These are phyloP conservation scores for Oropetium thomaeum DNA, from an alignment of 176 grass and related monocot genomes.

Conservation along the genomic window DNA sequence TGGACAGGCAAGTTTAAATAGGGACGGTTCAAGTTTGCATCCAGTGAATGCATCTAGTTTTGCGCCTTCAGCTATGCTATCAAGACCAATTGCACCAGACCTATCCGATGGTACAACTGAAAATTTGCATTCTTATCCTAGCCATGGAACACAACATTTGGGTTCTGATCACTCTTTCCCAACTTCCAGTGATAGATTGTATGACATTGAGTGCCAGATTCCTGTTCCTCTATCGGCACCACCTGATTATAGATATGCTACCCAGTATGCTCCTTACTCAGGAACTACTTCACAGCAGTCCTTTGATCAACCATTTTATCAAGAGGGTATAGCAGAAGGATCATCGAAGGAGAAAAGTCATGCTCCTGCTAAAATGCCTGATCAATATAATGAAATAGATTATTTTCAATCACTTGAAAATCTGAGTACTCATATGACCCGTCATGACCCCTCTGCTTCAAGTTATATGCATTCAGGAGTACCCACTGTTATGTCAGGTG, in stretches of 20 bases:
- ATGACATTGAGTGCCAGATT: conserved; percentile 36
- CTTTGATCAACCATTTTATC: conserved; percentile 44
- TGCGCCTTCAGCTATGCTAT: conserved; percentile 21
- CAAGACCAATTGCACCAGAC: conserved; percentile 24
- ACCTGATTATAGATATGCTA: conserved; percentile 56
- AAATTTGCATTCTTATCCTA: conserved; percentile 45
- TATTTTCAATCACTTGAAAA: conserved; percentile 51
- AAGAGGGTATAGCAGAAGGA: conserved; percentile 36
- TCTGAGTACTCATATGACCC: conserved; percentile 28
- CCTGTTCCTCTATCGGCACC: conserved; percentile 62
- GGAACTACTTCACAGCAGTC: conserved; percentile 40
- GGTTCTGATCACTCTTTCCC: conserved; percentile 38
- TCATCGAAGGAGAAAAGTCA: conserved; percentile 17
- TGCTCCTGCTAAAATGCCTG: not conserved
- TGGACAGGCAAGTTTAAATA: conserved; percentile 37
- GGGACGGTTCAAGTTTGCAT: conserved; percentile 38
- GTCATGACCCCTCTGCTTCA: conserved; percentile 45
- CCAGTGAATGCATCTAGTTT: conserved; percentile 26
- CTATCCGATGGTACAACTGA: conserved; percentile 41
- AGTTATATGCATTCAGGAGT: conserved; percentile 38
- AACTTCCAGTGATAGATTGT: conserved; percentile 38
- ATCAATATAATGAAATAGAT: conserved; percentile 47
- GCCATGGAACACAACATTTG: conserved; percentile 40
- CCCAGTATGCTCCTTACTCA: conserved; percentile 50
- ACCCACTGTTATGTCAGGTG: conserved; percentile 26